A percentile compares a stretch with the other conserved stretches of the same genome.
Evolutionary conservation across 1,284 basidiomycete species (phyloP).

Genomic region (Xerocomus nothofagi): DNA sequence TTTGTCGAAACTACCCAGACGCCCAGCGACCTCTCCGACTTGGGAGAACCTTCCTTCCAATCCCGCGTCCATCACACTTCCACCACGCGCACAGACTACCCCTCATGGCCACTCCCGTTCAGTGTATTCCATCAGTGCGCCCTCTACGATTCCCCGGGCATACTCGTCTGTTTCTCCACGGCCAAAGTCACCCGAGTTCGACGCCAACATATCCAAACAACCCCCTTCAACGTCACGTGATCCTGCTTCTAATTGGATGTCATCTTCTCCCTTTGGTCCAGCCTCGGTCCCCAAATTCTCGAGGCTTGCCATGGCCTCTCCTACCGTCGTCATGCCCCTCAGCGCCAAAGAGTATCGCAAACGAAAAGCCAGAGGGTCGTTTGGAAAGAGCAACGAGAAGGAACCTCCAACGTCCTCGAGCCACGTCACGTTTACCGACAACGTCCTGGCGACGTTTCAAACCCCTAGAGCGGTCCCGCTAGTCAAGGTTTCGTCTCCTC

Average conservation of each 20-base stretch:
- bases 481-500: constrained; percentile 16
- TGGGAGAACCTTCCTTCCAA: background rate
- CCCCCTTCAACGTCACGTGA: constrained; percentile 29
- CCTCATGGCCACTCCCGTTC: constrained; percentile 23
- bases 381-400: constrained; percentile 10
- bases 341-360: constrained; percentile 32
- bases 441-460: background rate
- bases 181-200: background rate
- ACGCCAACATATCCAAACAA: constrained; percentile 15
- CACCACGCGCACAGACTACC: constrained; percentile 24
- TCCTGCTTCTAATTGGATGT: constrained; percentile 31
- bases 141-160: constrained; percentile 16
- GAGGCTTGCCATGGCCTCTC: constrained; percentile 31
- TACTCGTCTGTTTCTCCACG: constrained; percentile 21
- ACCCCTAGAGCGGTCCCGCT: constrained; percentile 7
- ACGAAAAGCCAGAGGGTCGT: constrained; percentile 11
- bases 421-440: constrained; percentile 18
- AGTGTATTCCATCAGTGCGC: background rate
- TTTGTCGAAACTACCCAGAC: constrained; percentile 11
- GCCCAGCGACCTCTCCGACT: constrained; percentile 1
- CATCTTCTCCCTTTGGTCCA: constrained; percentile 34
- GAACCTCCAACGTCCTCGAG: background rate
- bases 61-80: constrained; percentile 6
- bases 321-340: constrained; percentile 32
- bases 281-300: constrained; percentile 31